Conservation (phyloP, 805 yeast species). For the Starmerella bacillaris region DNA sequence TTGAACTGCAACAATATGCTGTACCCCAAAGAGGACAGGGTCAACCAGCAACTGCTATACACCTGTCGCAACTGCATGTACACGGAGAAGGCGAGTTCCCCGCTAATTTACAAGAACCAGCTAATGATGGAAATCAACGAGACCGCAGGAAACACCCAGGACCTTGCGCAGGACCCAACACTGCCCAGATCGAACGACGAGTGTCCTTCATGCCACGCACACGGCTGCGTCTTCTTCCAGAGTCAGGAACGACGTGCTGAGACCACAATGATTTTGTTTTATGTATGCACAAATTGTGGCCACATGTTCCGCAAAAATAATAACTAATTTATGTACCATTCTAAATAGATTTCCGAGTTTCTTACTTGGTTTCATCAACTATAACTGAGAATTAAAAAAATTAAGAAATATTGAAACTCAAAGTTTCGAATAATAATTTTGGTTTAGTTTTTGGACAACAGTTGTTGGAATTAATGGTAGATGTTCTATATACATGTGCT, state of each 20-base stretch:
- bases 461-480: no score
- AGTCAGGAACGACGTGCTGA: slow-evolving; percentile 89
- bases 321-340: background rate
- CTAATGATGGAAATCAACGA: slow-evolving; percentile 76
- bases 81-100: slow-evolving; percentile 75
- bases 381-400: no score
- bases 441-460: no score
- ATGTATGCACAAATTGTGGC: slow-evolving; percentile 77
- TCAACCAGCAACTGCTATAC: slow-evolving; percentile 52
- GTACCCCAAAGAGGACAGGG: slow-evolving; percentile 90
- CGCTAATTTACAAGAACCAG: slow-evolving; percentile 79
- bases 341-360: background rate
- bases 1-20: slow-evolving; percentile 96
- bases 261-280: slow-evolving; percentile 79
- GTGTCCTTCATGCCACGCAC: slow-evolving; percentile 75
- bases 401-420: no score
- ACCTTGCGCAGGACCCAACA: slow-evolving; percentile 93
- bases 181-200: slow-evolving; percentile 87
- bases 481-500: no score
- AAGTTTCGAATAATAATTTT: no score
- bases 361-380: background rate
- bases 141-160: slow-evolving; percentile 93
- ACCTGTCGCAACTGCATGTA: slow-evolving; percentile 91
- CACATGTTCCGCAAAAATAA: slow-evolving; percentile 34
- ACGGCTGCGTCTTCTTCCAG: slow-evolving; percentile 91